A percentile compares a stretch with the other conserved stretches of the same genome.
phyloP scores from a whole-genome alignment of 2,329 filamentous ascomycete genomes.

The Pseudocercospora musae region DNA sequence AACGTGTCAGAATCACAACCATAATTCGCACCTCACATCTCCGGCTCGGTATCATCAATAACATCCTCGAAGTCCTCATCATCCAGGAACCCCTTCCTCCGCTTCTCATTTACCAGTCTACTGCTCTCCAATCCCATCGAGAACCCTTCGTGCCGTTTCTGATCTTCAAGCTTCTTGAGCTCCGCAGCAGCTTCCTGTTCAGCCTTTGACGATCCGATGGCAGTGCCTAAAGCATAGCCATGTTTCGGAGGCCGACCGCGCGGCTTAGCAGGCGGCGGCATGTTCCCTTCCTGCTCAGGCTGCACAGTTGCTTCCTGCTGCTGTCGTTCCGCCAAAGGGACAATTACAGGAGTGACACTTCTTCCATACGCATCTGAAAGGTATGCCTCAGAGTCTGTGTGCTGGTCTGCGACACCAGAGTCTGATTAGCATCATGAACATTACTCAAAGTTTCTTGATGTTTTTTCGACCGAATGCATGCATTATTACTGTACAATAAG shows the following conservation, averaged over 20 bases:
- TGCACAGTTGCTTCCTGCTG: constrained; percentile 5
- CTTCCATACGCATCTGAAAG: constrained; percentile 48
- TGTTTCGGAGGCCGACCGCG: constrained; percentile 10
- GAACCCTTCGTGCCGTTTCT: constrained; percentile 52
- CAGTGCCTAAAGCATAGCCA: not conserved
- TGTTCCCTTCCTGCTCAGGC: not conserved
- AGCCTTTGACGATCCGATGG: constrained; percentile 32
- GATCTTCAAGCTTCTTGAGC: constrained; percentile 48
- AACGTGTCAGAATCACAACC: not conserved
- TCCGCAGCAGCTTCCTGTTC: constrained; percentile 43
- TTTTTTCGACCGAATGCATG: not conserved
- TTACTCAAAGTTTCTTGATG: not conserved
- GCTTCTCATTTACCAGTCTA: constrained; percentile 51
- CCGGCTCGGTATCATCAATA: constrained; percentile 27
- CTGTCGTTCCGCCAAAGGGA: constrained; percentile 12
- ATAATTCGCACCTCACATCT: constrained; percentile 9
- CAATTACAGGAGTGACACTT: constrained; percentile 45
- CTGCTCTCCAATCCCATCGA: constrained; percentile 54
- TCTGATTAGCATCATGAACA: constrained; percentile 5
- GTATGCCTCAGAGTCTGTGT: constrained; percentile 43
- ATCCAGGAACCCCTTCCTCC: constrained; percentile 49
- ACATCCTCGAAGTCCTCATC: constrained; percentile 50
- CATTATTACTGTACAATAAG: constrained; percentile 2
- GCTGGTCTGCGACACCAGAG: constrained; percentile 29
- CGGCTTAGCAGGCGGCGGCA: constrained; percentile 8